These are phyloP conservation scores for Physcomitrellopsis africana DNA, from an alignment of 225 moss, liverwort and hornwort genomes.

Conservation along the genomic window DNA sequence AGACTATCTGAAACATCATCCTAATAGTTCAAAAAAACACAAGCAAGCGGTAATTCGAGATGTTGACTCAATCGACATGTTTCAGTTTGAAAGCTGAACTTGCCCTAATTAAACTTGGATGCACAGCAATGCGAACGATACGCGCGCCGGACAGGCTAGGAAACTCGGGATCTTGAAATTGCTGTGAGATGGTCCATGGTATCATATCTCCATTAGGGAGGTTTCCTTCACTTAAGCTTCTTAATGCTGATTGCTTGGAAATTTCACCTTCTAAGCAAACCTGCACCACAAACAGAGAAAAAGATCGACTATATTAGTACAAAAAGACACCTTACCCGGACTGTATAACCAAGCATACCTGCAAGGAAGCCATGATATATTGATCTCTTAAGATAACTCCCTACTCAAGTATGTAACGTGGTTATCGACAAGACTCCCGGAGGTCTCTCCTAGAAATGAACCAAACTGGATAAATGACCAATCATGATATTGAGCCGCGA, in stretches of 20 bases:
- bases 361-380: slow-evolving; percentile 11
- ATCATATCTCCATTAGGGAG: slow-evolving; percentile 95
- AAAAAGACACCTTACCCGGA: neutral
- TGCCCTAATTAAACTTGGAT: slow-evolving; percentile 85
- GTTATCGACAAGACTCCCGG: slow-evolving; percentile 9
- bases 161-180: slow-evolving; percentile 97
- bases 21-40: neutral
- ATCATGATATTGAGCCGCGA: neutral
- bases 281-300: slow-evolving; percentile 25
- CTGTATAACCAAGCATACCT: neutral
- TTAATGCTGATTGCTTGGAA: slow-evolving; percentile 85
- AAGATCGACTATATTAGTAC: neutral
- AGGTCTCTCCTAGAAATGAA: neutral
- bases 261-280: slow-evolving; percentile 91
- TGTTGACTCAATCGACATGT: neutral
- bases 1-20: slow-evolving; percentile 7
- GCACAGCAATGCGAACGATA: slow-evolving; percentile 92
- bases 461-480: neutral
- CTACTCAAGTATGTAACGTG: neutral
- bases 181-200: slow-evolving; percentile 97
- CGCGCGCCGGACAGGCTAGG: slow-evolving; percentile 94
- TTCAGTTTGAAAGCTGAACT: slow-evolving; percentile 13
- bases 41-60: neutral
- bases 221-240: slow-evolving; percentile 89
- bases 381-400: slow-evolving; percentile 3